Conservation (phyloP, 2,329 filamentous ascomycete genomes). For the Grosmannia penicillata region DNA sequence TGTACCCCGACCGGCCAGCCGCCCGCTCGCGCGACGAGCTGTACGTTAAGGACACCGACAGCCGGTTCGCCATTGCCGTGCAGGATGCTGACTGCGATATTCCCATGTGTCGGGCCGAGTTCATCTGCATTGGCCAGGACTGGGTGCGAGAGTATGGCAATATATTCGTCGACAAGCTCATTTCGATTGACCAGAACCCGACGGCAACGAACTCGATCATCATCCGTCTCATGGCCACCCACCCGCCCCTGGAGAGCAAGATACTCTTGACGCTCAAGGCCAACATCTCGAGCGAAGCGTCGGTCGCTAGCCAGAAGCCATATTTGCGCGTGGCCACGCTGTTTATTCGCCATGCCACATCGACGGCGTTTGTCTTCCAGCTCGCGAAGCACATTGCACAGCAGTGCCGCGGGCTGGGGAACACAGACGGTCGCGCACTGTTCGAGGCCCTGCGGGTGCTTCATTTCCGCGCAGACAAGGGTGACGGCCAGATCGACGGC, state of each 20-base stretch:
- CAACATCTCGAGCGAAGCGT: constrained; percentile 36
- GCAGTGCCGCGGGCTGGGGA: constrained; percentile 29
- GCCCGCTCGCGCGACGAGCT: constrained; percentile 16
- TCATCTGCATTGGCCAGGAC: constrained; percentile 9
- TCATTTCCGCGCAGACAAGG: neutral
- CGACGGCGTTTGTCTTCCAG: constrained; percentile 17
- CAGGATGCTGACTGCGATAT: constrained; percentile 8
- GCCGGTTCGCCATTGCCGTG: constrained; percentile 1
- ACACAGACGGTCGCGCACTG: constrained; percentile 32
- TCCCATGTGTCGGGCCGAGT: constrained; percentile 11
- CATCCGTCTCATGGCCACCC: constrained; percentile 36
- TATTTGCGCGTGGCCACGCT: constrained; percentile 38
- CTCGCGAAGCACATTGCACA: constrained; percentile 28
- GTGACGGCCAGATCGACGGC: neutral
- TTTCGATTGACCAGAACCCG: constrained; percentile 44
- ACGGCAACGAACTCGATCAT: constrained; percentile 40
- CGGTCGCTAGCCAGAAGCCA: constrained; percentile 31
- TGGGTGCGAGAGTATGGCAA: constrained; percentile 19
- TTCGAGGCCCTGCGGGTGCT: constrained; percentile 26
- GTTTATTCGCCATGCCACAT: constrained; percentile 32
- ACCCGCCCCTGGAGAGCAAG: constrained; percentile 31
- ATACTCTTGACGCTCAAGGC: constrained; percentile 38
- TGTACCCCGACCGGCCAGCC: constrained; percentile 14
- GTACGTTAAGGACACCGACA: constrained; percentile 21
- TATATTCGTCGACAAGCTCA: constrained; percentile 51